Base-by-base conservation (phyloP, 2,329 filamentous ascomycete genomes). In the Aspergillus carbonarius region DNA sequence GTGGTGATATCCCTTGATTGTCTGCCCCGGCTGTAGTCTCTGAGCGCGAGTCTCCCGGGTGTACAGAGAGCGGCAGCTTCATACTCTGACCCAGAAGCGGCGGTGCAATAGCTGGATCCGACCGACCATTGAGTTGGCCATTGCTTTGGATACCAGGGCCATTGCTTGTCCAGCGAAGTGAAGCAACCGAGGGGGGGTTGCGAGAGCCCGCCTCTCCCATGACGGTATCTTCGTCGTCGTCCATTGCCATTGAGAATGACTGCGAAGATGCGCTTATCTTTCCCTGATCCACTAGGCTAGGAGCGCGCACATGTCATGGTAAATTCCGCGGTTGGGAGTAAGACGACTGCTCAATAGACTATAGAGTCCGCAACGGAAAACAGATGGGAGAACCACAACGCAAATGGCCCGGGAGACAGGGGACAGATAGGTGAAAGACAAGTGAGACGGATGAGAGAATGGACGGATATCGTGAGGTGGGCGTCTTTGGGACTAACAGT, bases 151-250 rank as follows among this genome's bases (percentile, higher is more conserved):
- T 62, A 27, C 60, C 58, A 40, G 67, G 44, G 30, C 63, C 62
- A 37, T 53, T 27, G 42, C 47, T 63, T 57, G 52, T 61, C 50
- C 58, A 60, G 25, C 57, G 55, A 27, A 60, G 55, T 54, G 61
- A 58, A 61, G 63, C 27, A 56, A 63, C 52, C 42, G 63, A 63
- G 27, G 62, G 61, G 42, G 57, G 55, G 15, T 50, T 58, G 25
- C 65, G 67, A 40, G 67, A 54, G 54, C 62, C 65, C 32, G 66
- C 63, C 25, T 74, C 72, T 42, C 68, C 66, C 76, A 77, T 78
- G 17, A 77, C 63, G n/a, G 70, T 72, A 60, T 78, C 76, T 58
- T 76, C 74, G 57, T 76, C 74, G 51, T 66, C 68, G 51, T 73
- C 73, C 71, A 71, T 72, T n/a, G 47, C 60, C 54, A 32, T 49